Evolutionary conservation across 2,329 filamentous ascomycete species (phyloP).

Genomic region (Aspergillus melleus): DNA sequence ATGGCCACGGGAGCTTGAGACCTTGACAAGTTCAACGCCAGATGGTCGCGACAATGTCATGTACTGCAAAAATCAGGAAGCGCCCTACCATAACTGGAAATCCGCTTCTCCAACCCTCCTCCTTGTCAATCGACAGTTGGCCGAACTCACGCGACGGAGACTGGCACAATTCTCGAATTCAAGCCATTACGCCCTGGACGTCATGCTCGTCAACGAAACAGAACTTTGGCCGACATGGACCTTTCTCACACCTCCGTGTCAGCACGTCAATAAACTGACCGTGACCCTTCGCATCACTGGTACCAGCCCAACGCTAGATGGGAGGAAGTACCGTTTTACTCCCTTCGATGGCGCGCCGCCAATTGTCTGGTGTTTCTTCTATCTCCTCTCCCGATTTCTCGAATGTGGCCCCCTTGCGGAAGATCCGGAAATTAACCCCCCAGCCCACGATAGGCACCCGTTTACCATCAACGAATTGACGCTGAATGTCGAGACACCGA

Average conservation of each 20-base stretch:
- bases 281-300: neutral
- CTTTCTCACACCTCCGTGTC: neutral
- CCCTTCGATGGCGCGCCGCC: neutral
- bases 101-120: neutral
- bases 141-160: neutral
- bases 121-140: slow-evolving; percentile 1
- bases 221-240: slow-evolving; percentile 2
- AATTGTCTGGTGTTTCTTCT: slow-evolving; percentile 1
- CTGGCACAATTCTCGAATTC: neutral
- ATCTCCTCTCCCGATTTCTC: slow-evolving; percentile 1
- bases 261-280: neutral
- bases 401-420: slow-evolving; percentile 1
- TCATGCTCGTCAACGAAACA: neutral
- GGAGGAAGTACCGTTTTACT: neutral
- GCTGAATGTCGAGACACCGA: neutral
- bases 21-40: no score
- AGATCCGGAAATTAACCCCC: neutral
- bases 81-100: neutral
- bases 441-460: no score
- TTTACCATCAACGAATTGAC: slow-evolving; percentile 3
- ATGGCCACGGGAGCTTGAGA: no score
- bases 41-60: neutral
- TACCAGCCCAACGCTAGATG: neutral
- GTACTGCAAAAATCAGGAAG: neutral
- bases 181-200: neutral